Conservation (phyloP, 371 early-diverging fungal species). For the Mortierella sp. region DNA sequence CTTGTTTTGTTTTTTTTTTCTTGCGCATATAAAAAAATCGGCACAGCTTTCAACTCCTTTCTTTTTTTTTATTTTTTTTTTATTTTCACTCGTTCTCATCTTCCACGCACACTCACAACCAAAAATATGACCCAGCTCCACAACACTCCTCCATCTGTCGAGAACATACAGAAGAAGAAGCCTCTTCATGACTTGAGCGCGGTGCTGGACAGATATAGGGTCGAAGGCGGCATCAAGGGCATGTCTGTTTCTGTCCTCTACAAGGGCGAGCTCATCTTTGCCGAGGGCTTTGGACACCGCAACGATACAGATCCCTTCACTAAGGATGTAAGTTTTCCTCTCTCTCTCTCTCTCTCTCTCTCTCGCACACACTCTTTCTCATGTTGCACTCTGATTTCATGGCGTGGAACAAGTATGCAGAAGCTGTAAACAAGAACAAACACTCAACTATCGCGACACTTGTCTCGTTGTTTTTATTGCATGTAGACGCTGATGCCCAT, state of each 20-base stretch:
- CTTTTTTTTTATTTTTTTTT: too few relatives aligned
- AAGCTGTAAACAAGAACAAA: background rate
- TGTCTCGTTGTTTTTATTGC: background rate
- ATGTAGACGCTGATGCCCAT: constrained; percentile 27
- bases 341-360: background rate
- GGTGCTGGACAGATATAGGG: constrained; percentile 4
- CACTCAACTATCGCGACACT: background rate
- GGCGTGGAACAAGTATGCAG: background rate
- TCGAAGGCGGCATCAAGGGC: constrained; percentile 18
- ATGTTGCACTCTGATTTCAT: background rate
- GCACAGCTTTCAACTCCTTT: too few relatives aligned
- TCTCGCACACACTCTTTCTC: background rate
- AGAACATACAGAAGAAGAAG: background rate
- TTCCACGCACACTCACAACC: too few relatives aligned
- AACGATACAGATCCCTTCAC: constrained; percentile 31
- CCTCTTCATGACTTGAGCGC: background rate
- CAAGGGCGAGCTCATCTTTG: constrained; percentile 38
- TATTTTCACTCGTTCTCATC: too few relatives aligned
- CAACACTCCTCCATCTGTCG: background rate
- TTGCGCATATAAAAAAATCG: too few relatives aligned
- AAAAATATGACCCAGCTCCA: too few relatives aligned
- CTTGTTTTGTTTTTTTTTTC: too few relatives aligned
- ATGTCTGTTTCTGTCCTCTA: constrained; percentile 33
- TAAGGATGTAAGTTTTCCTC: constrained; percentile 14
- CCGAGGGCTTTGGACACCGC: constrained; percentile 30